phyloP scores from a whole-genome alignment of 2,329 filamentous ascomycete genomes.

The Diaporthe ampelina region DNA sequence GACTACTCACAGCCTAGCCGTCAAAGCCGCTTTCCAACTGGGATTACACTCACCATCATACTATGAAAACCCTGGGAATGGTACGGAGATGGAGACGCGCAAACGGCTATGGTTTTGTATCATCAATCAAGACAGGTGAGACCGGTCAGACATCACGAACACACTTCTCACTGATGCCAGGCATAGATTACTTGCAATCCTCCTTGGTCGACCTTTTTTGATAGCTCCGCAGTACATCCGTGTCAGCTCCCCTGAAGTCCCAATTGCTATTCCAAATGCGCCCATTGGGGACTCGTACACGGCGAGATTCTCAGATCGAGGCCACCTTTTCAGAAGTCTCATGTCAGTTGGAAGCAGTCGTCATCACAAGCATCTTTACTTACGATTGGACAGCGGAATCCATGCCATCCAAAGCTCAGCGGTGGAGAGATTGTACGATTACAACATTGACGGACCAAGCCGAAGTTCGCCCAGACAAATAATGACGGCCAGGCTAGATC shows the following conservation, averaged over 20 bases:
- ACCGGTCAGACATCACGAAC: neutral
- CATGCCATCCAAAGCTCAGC: neutral
- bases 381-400: neutral
- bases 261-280: too few relatives aligned
- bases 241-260: neutral
- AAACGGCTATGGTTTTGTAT: constrained; percentile 2
- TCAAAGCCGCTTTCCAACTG: constrained; percentile 11
- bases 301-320: neutral
- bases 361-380: neutral
- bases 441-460: neutral
- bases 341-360: neutral
- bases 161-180: neutral
- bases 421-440: constrained; percentile 1
- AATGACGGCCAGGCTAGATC: neutral
- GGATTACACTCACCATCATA: constrained; percentile 7
- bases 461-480: neutral
- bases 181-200: neutral
- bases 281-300: too few relatives aligned
- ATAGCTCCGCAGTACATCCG: neutral
- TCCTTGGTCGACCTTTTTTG: constrained; percentile 3
- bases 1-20: neutral
- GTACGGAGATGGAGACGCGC: neutral
- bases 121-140: constrained; percentile 20
- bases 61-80: neutral
- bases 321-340: neutral